Evolutionary conservation across 371 early-diverging fungal species (phyloP).

Genomic region (Mortierella sp.): DNA sequence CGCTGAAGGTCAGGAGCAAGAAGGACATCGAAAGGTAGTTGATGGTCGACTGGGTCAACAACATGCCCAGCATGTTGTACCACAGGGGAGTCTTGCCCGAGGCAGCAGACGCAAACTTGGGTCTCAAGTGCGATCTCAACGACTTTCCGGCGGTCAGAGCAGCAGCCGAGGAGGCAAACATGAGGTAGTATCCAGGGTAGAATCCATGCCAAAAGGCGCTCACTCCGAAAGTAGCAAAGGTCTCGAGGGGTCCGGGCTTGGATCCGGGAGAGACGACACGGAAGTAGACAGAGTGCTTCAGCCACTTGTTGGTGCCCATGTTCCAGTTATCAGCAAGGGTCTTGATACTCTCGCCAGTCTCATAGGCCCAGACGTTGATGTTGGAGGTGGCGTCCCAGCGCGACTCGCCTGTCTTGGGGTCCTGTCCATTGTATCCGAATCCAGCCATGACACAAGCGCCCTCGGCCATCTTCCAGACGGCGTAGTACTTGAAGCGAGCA

Average conservation of each 20-base stretch:
- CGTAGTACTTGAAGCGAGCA: slow-evolving; percentile 88
- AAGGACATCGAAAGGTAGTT: slow-evolving; percentile 84
- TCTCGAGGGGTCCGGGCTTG: slow-evolving; percentile 68
- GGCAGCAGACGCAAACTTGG: slow-evolving; percentile 67
- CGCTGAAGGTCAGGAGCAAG: slow-evolving; percentile 69
- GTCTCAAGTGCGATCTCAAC: slow-evolving; percentile 80
- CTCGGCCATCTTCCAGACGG: slow-evolving; percentile 90
- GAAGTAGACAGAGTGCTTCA: slow-evolving; percentile 87
- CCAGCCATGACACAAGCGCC: slow-evolving; percentile 89
- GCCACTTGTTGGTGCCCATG: slow-evolving; percentile 90
- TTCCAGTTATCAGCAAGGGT: slow-evolving; percentile 88
- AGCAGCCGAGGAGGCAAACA: slow-evolving; percentile 65
- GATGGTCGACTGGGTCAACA: slow-evolving; percentile 73
- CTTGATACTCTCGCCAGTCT: slow-evolving; percentile 81
- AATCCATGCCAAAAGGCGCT: slow-evolving; percentile 98
- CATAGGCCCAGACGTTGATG: slow-evolving; percentile 78
- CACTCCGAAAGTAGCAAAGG: slow-evolving; percentile 79
- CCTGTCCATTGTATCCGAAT: slow-evolving; percentile 86
- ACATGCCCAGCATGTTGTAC: slow-evolving; percentile 81
- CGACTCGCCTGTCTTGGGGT: slow-evolving; percentile 63
- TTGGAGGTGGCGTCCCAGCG: slow-evolving; percentile 71
- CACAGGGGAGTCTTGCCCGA: slow-evolving; percentile 56
- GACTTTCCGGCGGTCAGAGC: slow-evolving; percentile 62
- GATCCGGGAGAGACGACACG: slow-evolving; percentile 71
- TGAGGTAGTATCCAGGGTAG: slow-evolving; percentile 89